A percentile compares a stretch with the other conserved stretches of the same genome.
Evolutionary conservation across 768 basidiomycete species (phyloP).

Genomic region (Pilatotrama ljubarskyi): DNA sequence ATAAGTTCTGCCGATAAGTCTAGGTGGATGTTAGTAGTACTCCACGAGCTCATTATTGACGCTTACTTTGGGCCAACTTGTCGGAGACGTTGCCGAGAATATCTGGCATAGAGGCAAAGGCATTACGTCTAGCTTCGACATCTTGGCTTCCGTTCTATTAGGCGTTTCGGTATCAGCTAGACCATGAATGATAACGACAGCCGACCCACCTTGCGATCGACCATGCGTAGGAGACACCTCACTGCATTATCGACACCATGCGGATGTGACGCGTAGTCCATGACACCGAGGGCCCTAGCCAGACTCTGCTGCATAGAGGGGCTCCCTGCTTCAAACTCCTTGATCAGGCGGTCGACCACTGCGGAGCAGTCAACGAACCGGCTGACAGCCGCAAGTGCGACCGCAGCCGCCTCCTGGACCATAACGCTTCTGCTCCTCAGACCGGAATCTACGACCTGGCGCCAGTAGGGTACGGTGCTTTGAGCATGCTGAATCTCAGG

Average conservation of each 20-base stretch:
- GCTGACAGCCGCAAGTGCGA: slow-evolving; percentile 70
- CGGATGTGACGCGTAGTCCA: slow-evolving; percentile 62
- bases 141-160: slow-evolving; percentile 38
- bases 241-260: slow-evolving; percentile 56
- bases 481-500: slow-evolving; percentile 46
- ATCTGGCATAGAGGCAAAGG: slow-evolving; percentile 47
- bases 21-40: slow-evolving; percentile 29
- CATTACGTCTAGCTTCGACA: slow-evolving; percentile 62
- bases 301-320: slow-evolving; percentile 70
- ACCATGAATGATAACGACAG: slow-evolving; percentile 9
- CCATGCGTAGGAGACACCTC: slow-evolving; percentile 58
- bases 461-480: slow-evolving; percentile 57
- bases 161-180: slow-evolving; percentile 17
- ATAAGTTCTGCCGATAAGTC: slow-evolving; percentile 50
- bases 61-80: slow-evolving; percentile 47
- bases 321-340: slow-evolving; percentile 54
- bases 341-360: slow-evolving; percentile 65
- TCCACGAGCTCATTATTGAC: background rate
- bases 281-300: slow-evolving; percentile 63
- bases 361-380: slow-evolving; percentile 61
- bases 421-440: slow-evolving; percentile 62
- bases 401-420: slow-evolving; percentile 79
- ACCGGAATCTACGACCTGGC: slow-evolving; percentile 64
- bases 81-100: slow-evolving; percentile 48
- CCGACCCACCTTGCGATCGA: slow-evolving; percentile 53